Evolutionary conservation across 1,284 basidiomycete species (phyloP), one percentile per base, ranked within the genome.

Genomic region (Ceratobasidium sp.): DNA sequence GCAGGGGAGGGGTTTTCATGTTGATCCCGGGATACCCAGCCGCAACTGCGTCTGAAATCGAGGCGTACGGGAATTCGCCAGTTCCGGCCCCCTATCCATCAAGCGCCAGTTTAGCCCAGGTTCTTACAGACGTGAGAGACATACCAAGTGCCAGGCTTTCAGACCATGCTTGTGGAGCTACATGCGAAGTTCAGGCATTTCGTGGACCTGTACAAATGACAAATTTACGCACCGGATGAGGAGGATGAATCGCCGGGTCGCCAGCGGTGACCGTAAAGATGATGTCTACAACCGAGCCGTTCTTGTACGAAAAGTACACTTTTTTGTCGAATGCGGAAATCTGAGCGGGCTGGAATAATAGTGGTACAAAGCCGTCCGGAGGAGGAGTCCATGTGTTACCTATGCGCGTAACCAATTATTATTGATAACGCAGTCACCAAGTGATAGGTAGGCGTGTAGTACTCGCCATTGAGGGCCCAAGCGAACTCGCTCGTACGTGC

Each of bases 401-500:
- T 69, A 19, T 11, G 40, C 19, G 11, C 29, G 43, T 19, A 19
- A 34, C 19, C 17, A 19, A 25, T 49, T 22, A 19, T 15, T 37
- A 4, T 43, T 3, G 56, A 34, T 34, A n/a, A 43, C 19, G n/a
- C n/a, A n/a, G n/a, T n/a, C n/a, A n/a, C 6, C n/a, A 9, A 2
- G n/a, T 43, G 15, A 51, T 37, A 8, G 19, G 2, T 44, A 22
- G 34, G 37, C 4, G 29, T 29, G 5, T 4, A 40, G 15, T 29
- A n/a, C n/a, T n/a, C 11, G 22, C 67, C 67, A 52, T 69, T 69
- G 34, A 69, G 67, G n/a, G 56, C 67, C 67, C 67, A 69, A 8
- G 51, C 51, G 34, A 69, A 69, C 32, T 69, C 67, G 34, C 37
- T 29, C 1, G 67, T 69, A 17, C 67, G 67, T 5, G 67, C 56